Evolutionary conservation across 352 stramenopile genomes (phyloP).

Genomic region (Phytophthora kernoviae): DNA sequence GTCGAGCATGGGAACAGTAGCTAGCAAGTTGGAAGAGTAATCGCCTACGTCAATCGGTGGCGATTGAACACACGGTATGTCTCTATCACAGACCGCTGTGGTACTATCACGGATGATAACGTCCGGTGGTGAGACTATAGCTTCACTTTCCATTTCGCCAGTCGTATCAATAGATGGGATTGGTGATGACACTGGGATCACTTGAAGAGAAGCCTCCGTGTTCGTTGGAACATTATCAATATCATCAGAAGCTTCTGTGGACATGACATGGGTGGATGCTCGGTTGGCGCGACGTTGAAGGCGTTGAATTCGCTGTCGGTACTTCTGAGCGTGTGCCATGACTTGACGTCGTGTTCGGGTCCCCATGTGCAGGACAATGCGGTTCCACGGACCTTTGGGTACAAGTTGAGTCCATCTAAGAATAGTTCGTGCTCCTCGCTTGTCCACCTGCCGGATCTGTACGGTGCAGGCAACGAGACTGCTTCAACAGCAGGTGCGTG

Average conservation of each 20-base stretch:
- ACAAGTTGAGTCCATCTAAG: constrained; percentile 35
- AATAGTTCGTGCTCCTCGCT: constrained; percentile 30
- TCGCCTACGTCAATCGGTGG: constrained; percentile 17
- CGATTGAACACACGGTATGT: not conserved
- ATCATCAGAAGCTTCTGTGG: not conserved
- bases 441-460: constrained; percentile 26
- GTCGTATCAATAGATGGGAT: constrained; percentile 18
- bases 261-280: not conserved
- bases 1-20: constrained; percentile 20
- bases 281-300: constrained; percentile 11
- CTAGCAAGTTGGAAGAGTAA: constrained; percentile 11
- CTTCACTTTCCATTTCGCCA: constrained; percentile 21
- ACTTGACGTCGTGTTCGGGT: constrained; percentile 41
- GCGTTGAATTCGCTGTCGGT: constrained; percentile 33
- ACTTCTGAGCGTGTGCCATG: constrained; percentile 42
- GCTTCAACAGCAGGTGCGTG: constrained; percentile 8
- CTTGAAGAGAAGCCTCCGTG: not conserved
- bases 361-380: constrained; percentile 36
- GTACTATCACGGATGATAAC: constrained; percentile 12
- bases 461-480: not conserved
- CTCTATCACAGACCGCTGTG: constrained; percentile 1
- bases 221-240: not conserved
- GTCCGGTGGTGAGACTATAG: constrained; percentile 8
- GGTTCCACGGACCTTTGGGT: constrained; percentile 58
- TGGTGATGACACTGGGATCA: constrained; percentile 23